These are phyloP conservation scores for Quercus rubra DNA, from an alignment of 306 rosid species.

Conservation along the genomic window DNA sequence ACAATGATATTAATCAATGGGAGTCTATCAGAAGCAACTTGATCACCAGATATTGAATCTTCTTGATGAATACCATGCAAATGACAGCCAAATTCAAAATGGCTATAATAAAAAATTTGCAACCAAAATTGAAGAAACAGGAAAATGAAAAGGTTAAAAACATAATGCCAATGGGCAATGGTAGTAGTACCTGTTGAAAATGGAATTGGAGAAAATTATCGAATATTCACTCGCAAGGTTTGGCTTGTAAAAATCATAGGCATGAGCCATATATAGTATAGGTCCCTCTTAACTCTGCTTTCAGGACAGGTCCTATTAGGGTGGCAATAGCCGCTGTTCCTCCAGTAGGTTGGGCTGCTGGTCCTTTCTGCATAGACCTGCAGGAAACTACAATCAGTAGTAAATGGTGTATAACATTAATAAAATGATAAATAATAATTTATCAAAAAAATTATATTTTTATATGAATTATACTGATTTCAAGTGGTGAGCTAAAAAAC, in stretches of 20 bases:
- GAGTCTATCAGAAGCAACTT: slow-evolving; percentile 22
- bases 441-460: not conserved
- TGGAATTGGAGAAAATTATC: slow-evolving; percentile 32
- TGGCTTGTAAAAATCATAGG: slow-evolving; percentile 94
- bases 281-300: slow-evolving; percentile 87
- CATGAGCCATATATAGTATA: slow-evolving; percentile 67
- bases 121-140: not conserved
- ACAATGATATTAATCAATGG: slow-evolving; percentile 13
- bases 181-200: not conserved
- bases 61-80: not conserved
- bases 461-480: slow-evolving; percentile 5
- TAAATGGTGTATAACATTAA: not conserved
- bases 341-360: slow-evolving; percentile 81
- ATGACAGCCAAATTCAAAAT: not conserved
- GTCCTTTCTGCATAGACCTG: slow-evolving; percentile 89
- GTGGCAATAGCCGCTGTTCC: slow-evolving; percentile 98
- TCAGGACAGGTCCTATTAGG: slow-evolving; percentile 74
- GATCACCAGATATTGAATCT: not conserved
- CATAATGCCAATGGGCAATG: not conserved
- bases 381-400: slow-evolving; percentile 1
- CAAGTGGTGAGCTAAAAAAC: not conserved
- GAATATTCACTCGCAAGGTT: slow-evolving; percentile 97
- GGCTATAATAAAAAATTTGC: too few species aligned
- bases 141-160: not conserved
- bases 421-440: not conserved